Percentiles rank a stretch among this genome's conserved stretches.
phyloP scores from a whole-genome alignment of 2,329 filamentous ascomycete genomes.

The Scolecobasidium constrictum region DNA sequence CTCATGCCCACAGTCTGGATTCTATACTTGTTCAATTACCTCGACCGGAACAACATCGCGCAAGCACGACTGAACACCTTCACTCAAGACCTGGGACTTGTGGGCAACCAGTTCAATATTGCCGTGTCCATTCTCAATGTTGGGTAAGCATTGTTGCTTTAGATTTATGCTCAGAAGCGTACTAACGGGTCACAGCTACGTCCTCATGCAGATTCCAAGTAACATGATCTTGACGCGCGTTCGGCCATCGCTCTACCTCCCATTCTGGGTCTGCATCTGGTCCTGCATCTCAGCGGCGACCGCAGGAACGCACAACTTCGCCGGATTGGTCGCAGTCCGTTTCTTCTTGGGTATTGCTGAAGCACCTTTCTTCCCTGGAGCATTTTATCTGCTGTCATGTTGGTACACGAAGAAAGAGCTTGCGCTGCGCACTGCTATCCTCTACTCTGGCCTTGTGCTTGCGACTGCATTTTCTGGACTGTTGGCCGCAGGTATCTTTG shows the following conservation, averaged over 20 bases:
- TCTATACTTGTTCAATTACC: constrained; percentile 15
- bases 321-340: constrained; percentile 25
- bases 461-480: constrained; percentile 31
- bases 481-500: constrained; percentile 25
- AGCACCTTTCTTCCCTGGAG: constrained; percentile 24
- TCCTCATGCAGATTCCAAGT: constrained; percentile 18
- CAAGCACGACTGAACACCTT: constrained; percentile 51
- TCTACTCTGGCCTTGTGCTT: constrained; percentile 28
- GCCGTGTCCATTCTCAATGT: constrained; percentile 51
- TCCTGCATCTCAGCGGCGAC: constrained; percentile 27
- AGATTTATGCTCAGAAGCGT: not conserved
- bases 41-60: constrained; percentile 55
- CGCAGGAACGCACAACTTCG: constrained; percentile 22
- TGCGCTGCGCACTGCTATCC: constrained; percentile 25
- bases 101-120: constrained; percentile 46
- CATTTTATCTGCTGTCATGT: constrained; percentile 22
- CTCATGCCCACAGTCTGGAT: constrained; percentile 2
- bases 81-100: constrained; percentile 44
- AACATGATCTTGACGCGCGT: constrained; percentile 25
- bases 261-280: constrained; percentile 27
- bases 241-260: constrained; percentile 17
- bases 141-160: constrained; percentile 21
- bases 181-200: constrained; percentile 5
- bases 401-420: constrained; percentile 28
- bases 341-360: constrained; percentile 28